Percentiles rank a stretch among this genome's conserved stretches.
These are phyloP conservation scores for Neltuma alba DNA, from an alignment of 306 rosid species.

Conservation along the genomic window DNA sequence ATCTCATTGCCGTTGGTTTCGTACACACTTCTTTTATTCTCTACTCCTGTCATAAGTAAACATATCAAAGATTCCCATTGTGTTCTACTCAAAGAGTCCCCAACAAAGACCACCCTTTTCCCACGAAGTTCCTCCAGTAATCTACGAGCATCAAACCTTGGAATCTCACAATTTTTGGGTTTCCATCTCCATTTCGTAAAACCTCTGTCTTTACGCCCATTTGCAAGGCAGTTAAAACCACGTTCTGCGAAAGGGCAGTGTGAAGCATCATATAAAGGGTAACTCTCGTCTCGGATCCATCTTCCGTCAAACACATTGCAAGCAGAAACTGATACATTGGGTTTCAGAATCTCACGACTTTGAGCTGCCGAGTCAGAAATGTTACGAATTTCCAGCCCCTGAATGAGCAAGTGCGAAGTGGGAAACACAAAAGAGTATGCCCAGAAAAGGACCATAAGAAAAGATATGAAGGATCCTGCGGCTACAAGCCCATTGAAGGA, in stretches of 20 bases:
- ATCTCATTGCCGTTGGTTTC: slow-evolving; percentile 77
- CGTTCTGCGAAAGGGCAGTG: slow-evolving; percentile 74
- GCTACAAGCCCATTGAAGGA: slow-evolving; percentile 58
- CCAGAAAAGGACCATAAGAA: slow-evolving; percentile 51
- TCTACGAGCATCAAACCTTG: slow-evolving; percentile 56
- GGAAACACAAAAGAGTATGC: slow-evolving; percentile 61
- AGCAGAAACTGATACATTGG: slow-evolving; percentile 35
- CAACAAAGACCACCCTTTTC: slow-evolving; percentile 82
- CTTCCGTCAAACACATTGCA: slow-evolving; percentile 82
- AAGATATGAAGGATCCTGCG: slow-evolving; percentile 55
- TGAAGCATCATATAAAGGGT: slow-evolving; percentile 84
- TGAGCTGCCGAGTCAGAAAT: slow-evolving; percentile 36
- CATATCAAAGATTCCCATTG: slow-evolving; percentile 96
- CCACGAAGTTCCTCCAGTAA: slow-evolving; percentile 74
- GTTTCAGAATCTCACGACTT: slow-evolving; percentile 39
- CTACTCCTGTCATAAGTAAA: slow-evolving; percentile 82
- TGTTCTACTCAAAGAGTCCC: slow-evolving; percentile 90
- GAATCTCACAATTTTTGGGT: slow-evolving; percentile 74
- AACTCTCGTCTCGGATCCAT: slow-evolving; percentile 70
- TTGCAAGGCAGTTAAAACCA: slow-evolving; percentile 81
- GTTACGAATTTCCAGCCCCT: slow-evolving; percentile 39
- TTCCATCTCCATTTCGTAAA: slow-evolving; percentile 88
- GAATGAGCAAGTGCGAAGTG: slow-evolving; percentile 33
- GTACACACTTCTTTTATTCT: slow-evolving; percentile 72
- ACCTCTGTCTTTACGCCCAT: slow-evolving; percentile 72